These are phyloP conservation scores for Cladorrhinum samala DNA, from an alignment of 495 filamentous ascomycete species.

Conservation along the genomic window DNA sequence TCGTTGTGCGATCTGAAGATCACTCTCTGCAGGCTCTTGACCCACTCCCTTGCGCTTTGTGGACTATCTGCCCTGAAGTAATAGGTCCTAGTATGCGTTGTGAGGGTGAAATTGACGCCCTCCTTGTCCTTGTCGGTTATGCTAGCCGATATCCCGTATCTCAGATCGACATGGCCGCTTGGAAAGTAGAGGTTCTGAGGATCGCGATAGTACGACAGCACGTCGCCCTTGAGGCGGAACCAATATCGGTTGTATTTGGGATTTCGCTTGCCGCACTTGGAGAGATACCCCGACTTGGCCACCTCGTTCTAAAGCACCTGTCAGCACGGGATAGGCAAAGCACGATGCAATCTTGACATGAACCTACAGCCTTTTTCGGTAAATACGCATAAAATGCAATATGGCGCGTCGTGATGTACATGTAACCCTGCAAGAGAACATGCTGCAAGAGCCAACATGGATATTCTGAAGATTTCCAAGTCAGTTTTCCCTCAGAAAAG, in stretches of 20 bases:
- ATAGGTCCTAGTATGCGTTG: conserved; percentile 76
- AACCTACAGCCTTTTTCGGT: conserved; percentile 74
- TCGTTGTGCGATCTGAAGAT: conserved; percentile 96
- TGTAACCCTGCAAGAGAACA: conserved; percentile 86
- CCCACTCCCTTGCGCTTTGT: conserved; percentile 92
- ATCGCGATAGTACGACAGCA: conserved; percentile 86
- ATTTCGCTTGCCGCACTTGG: conserved; percentile 84
- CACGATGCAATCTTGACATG: not conserved
- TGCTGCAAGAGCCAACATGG: conserved; percentile 91
- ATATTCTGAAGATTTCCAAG: conserved; percentile 57
- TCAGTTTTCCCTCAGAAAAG: conserved; percentile 4
- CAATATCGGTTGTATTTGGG: conserved; percentile 90
- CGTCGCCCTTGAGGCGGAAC: conserved; percentile 93
- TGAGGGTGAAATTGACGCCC: conserved; percentile 66
- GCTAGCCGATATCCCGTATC: conserved; percentile 82
- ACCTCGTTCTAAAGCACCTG: conserved; percentile 56
- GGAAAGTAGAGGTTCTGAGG: conserved; percentile 87
- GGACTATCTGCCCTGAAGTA: conserved; percentile 86
- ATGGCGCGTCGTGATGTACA: conserved; percentile 92
- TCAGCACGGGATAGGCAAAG: conserved; percentile 9
- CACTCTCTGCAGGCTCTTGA: conserved; percentile 85
- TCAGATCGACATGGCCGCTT: conserved; percentile 82
- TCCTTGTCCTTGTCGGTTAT: conserved; percentile 71
- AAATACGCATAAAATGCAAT: conserved; percentile 97
- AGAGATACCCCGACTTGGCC: conserved; percentile 81